These are phyloP conservation scores for Cavenderia fasciculata DNA, from an alignment of 78 protist species.

Conservation along the genomic window DNA sequence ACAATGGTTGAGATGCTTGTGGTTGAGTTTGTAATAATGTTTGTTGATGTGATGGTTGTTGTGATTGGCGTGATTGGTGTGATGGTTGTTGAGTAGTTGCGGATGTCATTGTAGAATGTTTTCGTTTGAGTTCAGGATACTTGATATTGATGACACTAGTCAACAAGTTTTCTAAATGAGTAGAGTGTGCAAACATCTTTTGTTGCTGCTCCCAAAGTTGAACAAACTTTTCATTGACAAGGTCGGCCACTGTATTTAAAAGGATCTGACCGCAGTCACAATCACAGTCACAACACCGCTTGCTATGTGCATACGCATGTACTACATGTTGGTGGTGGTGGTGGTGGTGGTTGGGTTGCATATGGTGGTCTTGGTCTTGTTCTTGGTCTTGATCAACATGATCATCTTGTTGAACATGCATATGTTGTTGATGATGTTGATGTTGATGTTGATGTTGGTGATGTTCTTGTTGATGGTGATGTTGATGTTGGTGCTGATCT, in stretches of 20 bases:
- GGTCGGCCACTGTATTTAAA: constrained; percentile 15
- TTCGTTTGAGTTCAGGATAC: constrained; percentile 55
- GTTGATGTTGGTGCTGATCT: too few relatives aligned
- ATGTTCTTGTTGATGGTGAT: too few relatives aligned
- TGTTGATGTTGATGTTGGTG: background rate
- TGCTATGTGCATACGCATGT: background rate
- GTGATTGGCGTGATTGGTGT: background rate
- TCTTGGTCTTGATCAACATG: background rate
- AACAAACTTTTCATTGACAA: constrained; percentile 36
- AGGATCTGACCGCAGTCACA: constrained; percentile 73
- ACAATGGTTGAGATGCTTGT: background rate
- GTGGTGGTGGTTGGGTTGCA: background rate
- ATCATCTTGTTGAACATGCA: background rate
- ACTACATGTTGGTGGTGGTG: constrained; percentile 5
- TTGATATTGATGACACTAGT: constrained; percentile 22
- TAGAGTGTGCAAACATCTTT: constrained; percentile 4
- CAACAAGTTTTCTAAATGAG: constrained; percentile 51
- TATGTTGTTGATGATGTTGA: background rate
- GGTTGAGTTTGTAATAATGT: background rate
- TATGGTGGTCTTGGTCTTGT: background rate
- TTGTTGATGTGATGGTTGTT: background rate
- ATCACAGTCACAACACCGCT: constrained; percentile 59
- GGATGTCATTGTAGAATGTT: background rate
- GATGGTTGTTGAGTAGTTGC: background rate
- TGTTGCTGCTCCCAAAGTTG: constrained; percentile 12